Conservation (phyloP, 2,329 filamentous ascomycete species). For the Colletotrichum somersetense region DNA sequence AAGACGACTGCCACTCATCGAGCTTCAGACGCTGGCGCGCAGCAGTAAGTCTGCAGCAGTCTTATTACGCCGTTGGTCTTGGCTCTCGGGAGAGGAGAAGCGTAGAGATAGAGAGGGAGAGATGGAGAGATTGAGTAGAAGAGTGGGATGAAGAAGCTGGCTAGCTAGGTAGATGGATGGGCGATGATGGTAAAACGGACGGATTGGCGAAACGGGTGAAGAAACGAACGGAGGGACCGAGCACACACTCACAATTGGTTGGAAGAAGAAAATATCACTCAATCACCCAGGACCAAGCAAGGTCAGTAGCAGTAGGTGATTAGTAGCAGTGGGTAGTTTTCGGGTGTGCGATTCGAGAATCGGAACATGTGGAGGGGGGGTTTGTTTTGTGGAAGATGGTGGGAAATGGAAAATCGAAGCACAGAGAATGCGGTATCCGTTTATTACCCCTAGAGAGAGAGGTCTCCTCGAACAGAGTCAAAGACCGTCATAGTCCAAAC, state of each 20-base stretch:
- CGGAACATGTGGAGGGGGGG: background rate
- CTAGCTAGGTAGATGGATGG: background rate
- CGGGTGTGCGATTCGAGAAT: background rate
- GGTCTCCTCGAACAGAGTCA: background rate
- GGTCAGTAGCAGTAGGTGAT: background rate
- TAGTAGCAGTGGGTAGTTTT: background rate
- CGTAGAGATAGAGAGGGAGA: background rate
- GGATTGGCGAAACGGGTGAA: background rate
- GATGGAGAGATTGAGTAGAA: background rate
- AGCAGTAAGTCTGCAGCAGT: constrained; percentile 23
- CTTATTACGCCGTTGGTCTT: constrained; percentile 13
- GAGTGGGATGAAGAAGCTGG: background rate
- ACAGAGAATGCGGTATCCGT: background rate
- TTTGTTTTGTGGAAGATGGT: background rate
- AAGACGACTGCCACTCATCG: constrained; percentile 19
- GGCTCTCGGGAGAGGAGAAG: background rate
- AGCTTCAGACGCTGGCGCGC: constrained; percentile 12
- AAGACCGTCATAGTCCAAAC: constrained; percentile 42
- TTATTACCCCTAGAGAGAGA: background rate
- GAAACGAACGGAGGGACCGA: constrained; percentile 8
- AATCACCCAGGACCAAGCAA: background rate
- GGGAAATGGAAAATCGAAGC: background rate
- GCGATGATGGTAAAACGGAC: background rate
- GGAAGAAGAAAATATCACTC: background rate
- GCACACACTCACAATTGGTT: background rate